Conservation (phyloP, 768 basidiomycete species). For the Serendipita sp. region DNA sequence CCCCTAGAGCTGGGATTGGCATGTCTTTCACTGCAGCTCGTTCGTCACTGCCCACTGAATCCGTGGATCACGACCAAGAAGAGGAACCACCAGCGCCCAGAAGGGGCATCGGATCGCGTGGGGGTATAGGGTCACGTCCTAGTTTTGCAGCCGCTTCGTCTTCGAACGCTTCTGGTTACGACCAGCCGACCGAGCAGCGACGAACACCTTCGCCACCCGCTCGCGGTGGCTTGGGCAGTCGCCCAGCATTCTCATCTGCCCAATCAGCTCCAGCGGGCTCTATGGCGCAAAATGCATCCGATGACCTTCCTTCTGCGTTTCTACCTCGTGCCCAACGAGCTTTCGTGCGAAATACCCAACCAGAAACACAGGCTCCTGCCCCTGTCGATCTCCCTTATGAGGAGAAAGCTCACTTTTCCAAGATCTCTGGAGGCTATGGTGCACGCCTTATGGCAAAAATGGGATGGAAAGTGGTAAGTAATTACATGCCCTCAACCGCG, state of each 20-base stretch:
- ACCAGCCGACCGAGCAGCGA: slow-evolving; percentile 28
- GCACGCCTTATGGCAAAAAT: slow-evolving; percentile 86
- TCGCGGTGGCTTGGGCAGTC: slow-evolving; percentile 13
- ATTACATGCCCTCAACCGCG: background rate
- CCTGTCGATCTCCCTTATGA: slow-evolving; percentile 38
- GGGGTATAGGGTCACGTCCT: slow-evolving; percentile 11
- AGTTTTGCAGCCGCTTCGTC: slow-evolving; percentile 4
- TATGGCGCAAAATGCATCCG: slow-evolving; percentile 12
- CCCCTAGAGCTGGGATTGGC: slow-evolving; percentile 25
- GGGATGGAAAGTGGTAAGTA: slow-evolving; percentile 68
- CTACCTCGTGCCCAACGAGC: slow-evolving; percentile 6
- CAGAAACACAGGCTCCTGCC: slow-evolving; percentile 25
- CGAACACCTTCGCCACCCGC: slow-evolving; percentile 23
- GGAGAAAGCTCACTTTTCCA: slow-evolving; percentile 71
- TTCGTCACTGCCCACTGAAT: slow-evolving; percentile 1
- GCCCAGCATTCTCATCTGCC: slow-evolving; percentile 25
- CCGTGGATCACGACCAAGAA: slow-evolving; percentile 14
- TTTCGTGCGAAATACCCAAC: slow-evolving; percentile 13
- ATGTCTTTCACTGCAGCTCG: slow-evolving; percentile 8
- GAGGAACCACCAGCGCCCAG: slow-evolving; percentile 17
- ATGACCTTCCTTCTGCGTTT: slow-evolving; percentile 20
- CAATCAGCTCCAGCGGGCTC: slow-evolving; percentile 15
- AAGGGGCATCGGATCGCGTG: slow-evolving; percentile 18
- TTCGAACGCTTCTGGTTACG: slow-evolving; percentile 8
- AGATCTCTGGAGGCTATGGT: slow-evolving; percentile 61